phyloP scores from a whole-genome alignment of 2,329 filamentous ascomycete genomes.

The Parastagonospora nodorum region DNA sequence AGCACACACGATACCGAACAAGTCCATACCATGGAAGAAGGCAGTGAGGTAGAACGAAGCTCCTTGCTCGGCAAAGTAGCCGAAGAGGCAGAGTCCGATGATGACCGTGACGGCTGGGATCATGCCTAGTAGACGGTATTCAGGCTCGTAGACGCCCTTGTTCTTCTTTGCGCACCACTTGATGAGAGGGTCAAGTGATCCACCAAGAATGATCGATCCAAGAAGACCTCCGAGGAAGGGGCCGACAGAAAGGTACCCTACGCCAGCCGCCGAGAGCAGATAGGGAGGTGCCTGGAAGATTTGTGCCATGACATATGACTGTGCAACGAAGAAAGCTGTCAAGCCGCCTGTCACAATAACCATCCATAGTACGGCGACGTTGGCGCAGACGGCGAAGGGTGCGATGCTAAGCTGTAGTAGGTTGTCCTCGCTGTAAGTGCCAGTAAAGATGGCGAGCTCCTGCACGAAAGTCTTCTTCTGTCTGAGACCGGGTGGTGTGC shows the following conservation, averaged over 20 bases:
- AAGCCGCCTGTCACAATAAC: conserved; percentile 54
- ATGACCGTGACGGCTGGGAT: conserved; percentile 41
- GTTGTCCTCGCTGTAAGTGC: conserved; percentile 45
- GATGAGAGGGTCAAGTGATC: conserved; percentile 45
- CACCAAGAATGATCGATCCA: conserved; percentile 17
- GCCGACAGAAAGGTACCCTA: conserved; percentile 52
- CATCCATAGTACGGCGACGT: conserved; percentile 57
- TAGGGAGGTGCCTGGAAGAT: conserved; percentile 59
- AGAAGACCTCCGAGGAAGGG: conserved; percentile 49
- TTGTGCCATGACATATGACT: conserved; percentile 50
- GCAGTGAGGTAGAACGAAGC: conserved; percentile 36
- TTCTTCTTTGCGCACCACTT: conserved; percentile 55
- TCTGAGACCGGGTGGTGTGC: conserved; percentile 14
- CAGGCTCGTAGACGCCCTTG: conserved; percentile 60
- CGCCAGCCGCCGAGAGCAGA: conserved; percentile 46
- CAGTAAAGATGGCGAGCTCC: conserved; percentile 47
- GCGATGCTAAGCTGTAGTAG: conserved; percentile 48
- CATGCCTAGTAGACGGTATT: conserved; percentile 53
- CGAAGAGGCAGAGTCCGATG: conserved; percentile 48
- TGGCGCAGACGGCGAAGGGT: conserved; percentile 57
- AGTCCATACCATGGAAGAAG: conserved; percentile 39
- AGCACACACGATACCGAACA: conserved; percentile 42
- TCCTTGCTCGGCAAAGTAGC: conserved; percentile 36
- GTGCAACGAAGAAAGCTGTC: conserved; percentile 51
- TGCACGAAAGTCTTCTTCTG: conserved; percentile 46